Conservation (phyloP, 1,139 yeast species). For the Suhomyces ambrosiae region DNA sequence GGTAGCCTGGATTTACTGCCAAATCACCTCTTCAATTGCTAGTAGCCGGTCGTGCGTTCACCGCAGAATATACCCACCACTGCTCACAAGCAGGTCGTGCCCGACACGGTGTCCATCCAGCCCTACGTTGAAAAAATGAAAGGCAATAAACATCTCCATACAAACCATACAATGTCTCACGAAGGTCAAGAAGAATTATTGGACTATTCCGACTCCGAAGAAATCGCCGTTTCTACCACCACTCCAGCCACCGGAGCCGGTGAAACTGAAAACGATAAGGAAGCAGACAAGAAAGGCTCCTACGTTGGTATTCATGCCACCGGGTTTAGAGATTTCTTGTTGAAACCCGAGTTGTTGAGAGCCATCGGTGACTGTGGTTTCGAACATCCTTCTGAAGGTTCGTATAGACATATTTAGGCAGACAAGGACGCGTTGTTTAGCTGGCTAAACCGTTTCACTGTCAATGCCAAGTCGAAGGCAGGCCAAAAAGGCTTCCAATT, state of each 20-base stretch:
- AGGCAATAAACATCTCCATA: slow-evolving; percentile 7
- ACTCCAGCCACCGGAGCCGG: slow-evolving; percentile 55
- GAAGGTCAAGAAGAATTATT: slow-evolving; percentile 99
- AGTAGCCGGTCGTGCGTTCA: slow-evolving; percentile 8
- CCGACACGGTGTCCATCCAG: slow-evolving; percentile 7
- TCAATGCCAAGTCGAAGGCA: neutral
- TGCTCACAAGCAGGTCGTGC: no score
- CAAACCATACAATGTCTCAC: slow-evolving; percentile 58
- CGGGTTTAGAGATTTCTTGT: slow-evolving; percentile 95
- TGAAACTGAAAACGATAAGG: slow-evolving; percentile 48
- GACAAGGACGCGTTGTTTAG: slow-evolving; percentile 3
- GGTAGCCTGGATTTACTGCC: neutral
- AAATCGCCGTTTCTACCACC: slow-evolving; percentile 78
- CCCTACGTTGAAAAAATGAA: slow-evolving; percentile 9
- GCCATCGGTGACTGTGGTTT: slow-evolving; percentile 99
- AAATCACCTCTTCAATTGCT: neutral
- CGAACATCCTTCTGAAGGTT: slow-evolving; percentile 99
- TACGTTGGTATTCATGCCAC: slow-evolving; percentile 98
- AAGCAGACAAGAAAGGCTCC: slow-evolving; percentile 89
- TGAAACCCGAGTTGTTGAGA: slow-evolving; percentile 94
- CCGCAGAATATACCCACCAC: no score
- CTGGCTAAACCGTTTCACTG: no score
- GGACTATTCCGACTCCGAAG: slow-evolving; percentile 98
- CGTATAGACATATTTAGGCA: slow-evolving; percentile 42
- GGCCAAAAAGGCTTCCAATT: no score